phyloP scores from a whole-genome alignment of 768 basidiomycete genomes.

The Coprinopsis marcescibilis region DNA sequence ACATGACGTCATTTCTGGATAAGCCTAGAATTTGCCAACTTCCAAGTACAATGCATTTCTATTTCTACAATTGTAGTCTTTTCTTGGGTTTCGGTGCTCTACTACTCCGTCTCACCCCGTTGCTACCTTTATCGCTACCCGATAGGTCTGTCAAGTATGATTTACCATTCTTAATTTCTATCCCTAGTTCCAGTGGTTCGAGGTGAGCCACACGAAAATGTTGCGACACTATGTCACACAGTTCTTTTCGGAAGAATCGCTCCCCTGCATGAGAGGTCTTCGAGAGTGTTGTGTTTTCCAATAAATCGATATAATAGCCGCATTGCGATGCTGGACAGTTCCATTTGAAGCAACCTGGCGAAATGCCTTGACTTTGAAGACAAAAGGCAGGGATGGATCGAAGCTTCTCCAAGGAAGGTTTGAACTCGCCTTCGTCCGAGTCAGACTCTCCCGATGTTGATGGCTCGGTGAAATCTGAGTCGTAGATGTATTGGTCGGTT shows the following conservation, averaged over 20 bases:
- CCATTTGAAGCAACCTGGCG: background rate
- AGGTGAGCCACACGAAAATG: background rate
- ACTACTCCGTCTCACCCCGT: no score
- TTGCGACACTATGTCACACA: background rate
- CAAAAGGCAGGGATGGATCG: background rate
- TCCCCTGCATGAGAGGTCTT: background rate
- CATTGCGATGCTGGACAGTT: background rate
- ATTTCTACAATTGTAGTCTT: no score
- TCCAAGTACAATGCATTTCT: no score
- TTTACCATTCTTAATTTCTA: background rate
- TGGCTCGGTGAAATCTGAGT: conserved; percentile 6
- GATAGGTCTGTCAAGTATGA: no score
- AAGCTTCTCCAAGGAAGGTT: background rate
- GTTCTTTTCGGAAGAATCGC: background rate
- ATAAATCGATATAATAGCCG: background rate
- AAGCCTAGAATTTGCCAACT: background rate
- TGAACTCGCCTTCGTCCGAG: background rate
- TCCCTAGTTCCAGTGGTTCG: background rate
- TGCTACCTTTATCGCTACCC: no score
- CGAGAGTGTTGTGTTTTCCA: background rate
- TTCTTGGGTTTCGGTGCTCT: no score
- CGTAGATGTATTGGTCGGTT: conserved; percentile 1
- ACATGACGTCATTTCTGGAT: conserved; percentile 1
- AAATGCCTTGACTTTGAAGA: background rate
- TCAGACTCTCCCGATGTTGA: conserved; percentile 3